phyloP scores from a whole-genome alignment of 345 rosid species.

The Chamaenerion angustifolium region DNA sequence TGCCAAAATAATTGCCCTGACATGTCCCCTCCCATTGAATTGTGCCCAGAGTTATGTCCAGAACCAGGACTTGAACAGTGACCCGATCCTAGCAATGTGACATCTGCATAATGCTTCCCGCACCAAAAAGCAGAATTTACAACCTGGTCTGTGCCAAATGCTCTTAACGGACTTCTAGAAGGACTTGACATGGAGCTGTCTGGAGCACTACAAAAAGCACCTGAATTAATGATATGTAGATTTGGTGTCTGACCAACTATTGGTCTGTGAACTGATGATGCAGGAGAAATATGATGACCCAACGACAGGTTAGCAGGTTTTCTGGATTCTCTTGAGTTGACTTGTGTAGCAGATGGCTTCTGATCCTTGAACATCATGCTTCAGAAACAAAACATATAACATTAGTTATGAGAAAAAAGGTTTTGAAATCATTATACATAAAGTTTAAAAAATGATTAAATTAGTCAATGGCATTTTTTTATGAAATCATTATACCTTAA shows the following conservation, averaged over 20 bases:
- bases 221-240: constrained; percentile 54
- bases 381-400: constrained; percentile 9
- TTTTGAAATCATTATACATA: background rate
- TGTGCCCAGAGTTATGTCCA: constrained; percentile 88
- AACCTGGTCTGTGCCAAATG: constrained; percentile 51
- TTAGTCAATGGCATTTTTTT: no score
- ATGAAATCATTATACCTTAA: background rate
- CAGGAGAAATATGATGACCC: constrained; percentile 35
- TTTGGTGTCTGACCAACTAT: constrained; percentile 41
- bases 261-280: constrained; percentile 57
- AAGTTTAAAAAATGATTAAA: background rate
- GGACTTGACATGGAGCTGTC: constrained; percentile 98
- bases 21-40: constrained; percentile 92
- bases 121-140: constrained; percentile 53
- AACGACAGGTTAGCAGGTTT: constrained; percentile 41
- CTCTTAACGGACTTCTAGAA: constrained; percentile 88
- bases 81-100: constrained; percentile 72
- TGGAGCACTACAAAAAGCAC: constrained; percentile 66
- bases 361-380: constrained; percentile 47
- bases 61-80: constrained; percentile 98
- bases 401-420: constrained; percentile 9
- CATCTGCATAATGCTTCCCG: constrained; percentile 64
- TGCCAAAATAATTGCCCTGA: constrained; percentile 84
- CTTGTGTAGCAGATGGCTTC: constrained; percentile 19
- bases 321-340: constrained; percentile 40